Conservation (phyloP, 2,329 filamentous ascomycete species). For the Phyllachora maydis region DNA sequence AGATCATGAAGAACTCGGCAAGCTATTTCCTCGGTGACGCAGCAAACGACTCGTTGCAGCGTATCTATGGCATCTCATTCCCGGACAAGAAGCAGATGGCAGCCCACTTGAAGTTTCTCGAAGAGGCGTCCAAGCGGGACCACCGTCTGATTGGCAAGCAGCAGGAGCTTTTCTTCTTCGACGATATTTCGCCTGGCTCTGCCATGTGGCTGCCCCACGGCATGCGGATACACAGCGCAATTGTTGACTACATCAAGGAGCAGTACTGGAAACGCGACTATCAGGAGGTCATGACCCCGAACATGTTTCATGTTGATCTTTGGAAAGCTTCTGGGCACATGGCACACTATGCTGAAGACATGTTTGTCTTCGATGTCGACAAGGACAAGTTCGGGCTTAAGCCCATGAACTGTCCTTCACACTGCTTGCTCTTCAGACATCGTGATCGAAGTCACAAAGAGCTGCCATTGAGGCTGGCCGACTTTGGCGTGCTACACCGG, state of each 20-base stretch:
- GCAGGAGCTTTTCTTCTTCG: conserved; percentile 95
- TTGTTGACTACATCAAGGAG: conserved; percentile 60
- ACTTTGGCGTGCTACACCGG: conserved; percentile 87
- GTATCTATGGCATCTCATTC: conserved; percentile 89
- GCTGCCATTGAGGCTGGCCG: conserved; percentile 77
- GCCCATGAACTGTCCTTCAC: conserved; percentile 96
- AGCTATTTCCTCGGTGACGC: conserved; percentile 82
- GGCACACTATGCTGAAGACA: conserved; percentile 60
- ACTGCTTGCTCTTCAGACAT: conserved; percentile 74
- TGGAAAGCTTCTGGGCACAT: conserved; percentile 96
- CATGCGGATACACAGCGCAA: conserved; percentile 78
- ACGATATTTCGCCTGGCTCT: conserved; percentile 80
- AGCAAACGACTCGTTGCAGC: conserved; percentile 84
- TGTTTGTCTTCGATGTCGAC: conserved; percentile 58
- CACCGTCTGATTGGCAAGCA: conserved; percentile 87
- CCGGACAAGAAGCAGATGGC: conserved; percentile 90
- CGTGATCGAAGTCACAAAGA: conserved; percentile 75
- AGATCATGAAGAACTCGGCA: conserved; percentile 57
- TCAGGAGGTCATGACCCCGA: conserved; percentile 85
- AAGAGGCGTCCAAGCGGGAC: conserved; percentile 95
- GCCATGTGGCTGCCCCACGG: conserved; percentile 87
- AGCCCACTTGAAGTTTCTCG: conserved; percentile 84
- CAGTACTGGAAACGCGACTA: conserved; percentile 92
- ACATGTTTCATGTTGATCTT: conserved; percentile 83
- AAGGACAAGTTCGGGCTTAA: conserved; percentile 66